phyloP scores from a whole-genome alignment of 2,329 filamentous ascomycete species.

The Gremmenia infestans region DNA sequence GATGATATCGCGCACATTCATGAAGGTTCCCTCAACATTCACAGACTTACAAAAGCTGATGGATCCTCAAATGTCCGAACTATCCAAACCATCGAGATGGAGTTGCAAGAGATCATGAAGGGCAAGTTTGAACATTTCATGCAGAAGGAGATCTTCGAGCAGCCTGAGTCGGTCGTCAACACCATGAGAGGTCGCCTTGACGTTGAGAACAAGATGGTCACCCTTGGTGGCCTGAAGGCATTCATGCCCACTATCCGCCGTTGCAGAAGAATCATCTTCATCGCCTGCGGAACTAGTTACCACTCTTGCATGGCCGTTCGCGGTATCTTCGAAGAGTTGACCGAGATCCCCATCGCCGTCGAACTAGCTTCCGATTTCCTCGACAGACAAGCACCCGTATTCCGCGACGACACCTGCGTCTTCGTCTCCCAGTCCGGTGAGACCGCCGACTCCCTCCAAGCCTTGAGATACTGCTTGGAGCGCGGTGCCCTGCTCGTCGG shows the following conservation, averaged over 20 bases:
- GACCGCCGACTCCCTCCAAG: conserved; percentile 96
- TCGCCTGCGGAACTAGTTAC: conserved; percentile 96
- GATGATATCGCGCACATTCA: conserved; percentile 99
- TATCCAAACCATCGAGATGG: conserved; percentile 97
- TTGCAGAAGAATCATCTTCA: conserved; percentile 97
- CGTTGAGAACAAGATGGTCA: conserved; percentile 87
- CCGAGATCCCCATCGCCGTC: conserved; percentile 95
- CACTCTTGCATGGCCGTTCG: conserved; percentile 99
- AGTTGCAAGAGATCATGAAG: conserved; percentile 99
- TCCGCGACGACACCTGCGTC: conserved; percentile 98
- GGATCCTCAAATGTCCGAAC: conserved; percentile 94
- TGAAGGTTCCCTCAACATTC: conserved; percentile 97
- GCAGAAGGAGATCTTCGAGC: conserved; percentile 99
- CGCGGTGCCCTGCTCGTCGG: conserved; percentile 94
- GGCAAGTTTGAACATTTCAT: conserved; percentile 99
- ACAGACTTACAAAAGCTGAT: conserved; percentile 94
- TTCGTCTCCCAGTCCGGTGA: conserved; percentile 99
- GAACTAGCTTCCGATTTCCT: conserved; percentile 98
- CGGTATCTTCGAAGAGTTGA: conserved; percentile 94
- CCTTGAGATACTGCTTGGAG: conserved; percentile 95
- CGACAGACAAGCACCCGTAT: conserved; percentile 91
- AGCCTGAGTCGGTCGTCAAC: conserved; percentile 98
- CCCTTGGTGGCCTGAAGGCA: conserved; percentile 88
- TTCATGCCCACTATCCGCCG: conserved; percentile 96
- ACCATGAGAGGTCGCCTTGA: conserved; percentile 99